These are phyloP conservation scores for Mycena haematopus DNA, from an alignment of 768 basidiomycete genomes.

Conservation along the genomic window DNA sequence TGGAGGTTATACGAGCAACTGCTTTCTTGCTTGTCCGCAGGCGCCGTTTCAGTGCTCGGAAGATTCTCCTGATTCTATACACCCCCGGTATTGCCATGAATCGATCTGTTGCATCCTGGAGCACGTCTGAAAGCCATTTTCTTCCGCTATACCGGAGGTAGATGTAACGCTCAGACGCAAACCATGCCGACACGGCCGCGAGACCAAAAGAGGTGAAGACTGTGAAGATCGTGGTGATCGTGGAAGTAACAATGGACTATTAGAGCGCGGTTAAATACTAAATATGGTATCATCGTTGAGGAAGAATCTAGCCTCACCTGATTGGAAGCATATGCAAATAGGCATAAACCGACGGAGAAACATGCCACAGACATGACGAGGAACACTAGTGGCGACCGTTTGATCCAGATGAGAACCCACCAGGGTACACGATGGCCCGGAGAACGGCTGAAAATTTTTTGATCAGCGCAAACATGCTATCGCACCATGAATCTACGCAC, in stretches of 20 bases:
- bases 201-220: conserved; percentile 76
- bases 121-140: conserved; percentile 73
- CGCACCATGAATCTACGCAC: conserved; percentile 52
- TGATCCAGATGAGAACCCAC: conserved; percentile 90
- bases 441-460: conserved; percentile 58
- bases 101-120: conserved; percentile 51
- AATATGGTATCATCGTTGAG: neutral
- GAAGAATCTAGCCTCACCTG: conserved; percentile 52
- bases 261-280: conserved; percentile 5
- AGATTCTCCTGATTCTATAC: conserved; percentile 23
- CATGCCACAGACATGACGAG: conserved; percentile 84
- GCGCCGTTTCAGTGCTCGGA: conserved; percentile 28
- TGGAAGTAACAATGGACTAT: conserved; percentile 66
- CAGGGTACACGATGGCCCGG: conserved; percentile 79
- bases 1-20: conserved; percentile 34
- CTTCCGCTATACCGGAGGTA: conserved; percentile 67
- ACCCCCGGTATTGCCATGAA: conserved; percentile 42
- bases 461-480: conserved; percentile 4
- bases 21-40: conserved; percentile 28
- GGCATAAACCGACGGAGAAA: conserved; percentile 79
- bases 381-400: conserved; percentile 82
- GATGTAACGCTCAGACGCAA: conserved; percentile 71
- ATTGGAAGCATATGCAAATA: conserved; percentile 76
- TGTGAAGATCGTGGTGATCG: conserved; percentile 79
- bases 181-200: conserved; percentile 75